Conservation (phyloP, 495 filamentous ascomycete genomes). For the Barbatosphaeria neglecta region DNA sequence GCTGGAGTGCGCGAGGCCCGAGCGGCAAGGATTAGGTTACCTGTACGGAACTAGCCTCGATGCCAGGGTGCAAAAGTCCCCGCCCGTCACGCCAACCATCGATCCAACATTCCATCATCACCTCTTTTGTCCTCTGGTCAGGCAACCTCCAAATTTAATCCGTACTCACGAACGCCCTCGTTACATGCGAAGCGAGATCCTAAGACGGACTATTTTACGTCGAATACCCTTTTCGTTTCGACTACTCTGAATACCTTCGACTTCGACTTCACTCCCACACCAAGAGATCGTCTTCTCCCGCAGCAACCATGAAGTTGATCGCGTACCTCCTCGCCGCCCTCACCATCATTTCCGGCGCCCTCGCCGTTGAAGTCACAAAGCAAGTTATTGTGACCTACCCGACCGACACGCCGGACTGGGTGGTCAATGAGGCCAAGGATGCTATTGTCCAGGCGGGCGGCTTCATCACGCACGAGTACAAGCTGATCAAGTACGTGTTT, state of each 20-base stretch:
- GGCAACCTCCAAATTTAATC: not conserved
- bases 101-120: not conserved
- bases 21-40: too few relatives aligned
- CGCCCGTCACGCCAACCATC: not conserved
- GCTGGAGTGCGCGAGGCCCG: too few relatives aligned
- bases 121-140: not conserved
- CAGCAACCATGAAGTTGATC: conserved; percentile 46
- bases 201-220: too few relatives aligned
- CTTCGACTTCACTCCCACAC: not conserved
- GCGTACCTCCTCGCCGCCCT: conserved; percentile 44
- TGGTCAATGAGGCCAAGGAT: conserved; percentile 58
- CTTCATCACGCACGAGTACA: conserved; percentile 43
- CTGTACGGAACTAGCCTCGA: too few relatives aligned
- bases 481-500: conserved; percentile 43
- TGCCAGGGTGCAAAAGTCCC: too few relatives aligned
- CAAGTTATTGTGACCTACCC: conserved; percentile 71
- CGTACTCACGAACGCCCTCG: not conserved
- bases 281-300: not conserved
- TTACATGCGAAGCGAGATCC: not conserved
- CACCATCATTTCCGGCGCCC: conserved; percentile 39
- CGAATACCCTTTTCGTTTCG: too few relatives aligned
- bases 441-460: conserved; percentile 57
- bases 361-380: conserved; percentile 47
- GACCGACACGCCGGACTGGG: conserved; percentile 53
- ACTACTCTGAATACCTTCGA: not conserved